Conservation (phyloP, 176 grass and related monocot species). For the Metroxylon sagu region DNA sequence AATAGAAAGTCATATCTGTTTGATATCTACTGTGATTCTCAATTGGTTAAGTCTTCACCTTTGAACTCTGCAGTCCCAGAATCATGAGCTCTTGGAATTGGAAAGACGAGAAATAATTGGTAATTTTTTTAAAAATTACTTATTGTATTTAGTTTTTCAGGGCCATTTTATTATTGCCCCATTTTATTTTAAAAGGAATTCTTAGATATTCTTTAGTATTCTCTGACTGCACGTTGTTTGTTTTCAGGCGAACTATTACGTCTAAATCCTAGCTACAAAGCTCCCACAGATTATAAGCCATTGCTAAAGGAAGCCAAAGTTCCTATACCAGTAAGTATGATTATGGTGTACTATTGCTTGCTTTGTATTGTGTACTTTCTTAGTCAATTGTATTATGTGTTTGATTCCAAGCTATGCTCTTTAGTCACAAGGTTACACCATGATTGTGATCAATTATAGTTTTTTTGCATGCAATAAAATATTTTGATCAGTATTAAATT, state of each 20-base stretch:
- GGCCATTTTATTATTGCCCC: too few species aligned
- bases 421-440: too few species aligned
- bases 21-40: not conserved
- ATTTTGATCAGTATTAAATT: too few species aligned
- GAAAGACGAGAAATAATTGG: slow-evolving; percentile 88
- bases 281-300: slow-evolving; percentile 73
- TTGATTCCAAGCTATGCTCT: too few species aligned
- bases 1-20: too few species aligned
- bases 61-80: slow-evolving; percentile 32
- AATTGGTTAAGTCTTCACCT: slow-evolving; percentile 1
- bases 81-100: slow-evolving; percentile 49
- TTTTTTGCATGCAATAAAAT: too few species aligned
- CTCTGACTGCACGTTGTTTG: not conserved
- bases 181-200: too few species aligned
- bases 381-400: too few species aligned
- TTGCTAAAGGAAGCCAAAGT: slow-evolving; percentile 79
- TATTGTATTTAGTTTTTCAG: too few species aligned
- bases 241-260: slow-evolving; percentile 69
- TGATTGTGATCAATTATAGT: too few species aligned
- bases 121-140: slow-evolving; percentile 16
- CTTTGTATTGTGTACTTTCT: not conserved
- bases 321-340: slow-evolving; percentile 58
- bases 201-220: not conserved
- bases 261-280: slow-evolving; percentile 74
- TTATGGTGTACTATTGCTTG: not conserved